Conservation (phyloP, 2,329 filamentous ascomycete species). For the Gaeumannomyces sp. region DNA sequence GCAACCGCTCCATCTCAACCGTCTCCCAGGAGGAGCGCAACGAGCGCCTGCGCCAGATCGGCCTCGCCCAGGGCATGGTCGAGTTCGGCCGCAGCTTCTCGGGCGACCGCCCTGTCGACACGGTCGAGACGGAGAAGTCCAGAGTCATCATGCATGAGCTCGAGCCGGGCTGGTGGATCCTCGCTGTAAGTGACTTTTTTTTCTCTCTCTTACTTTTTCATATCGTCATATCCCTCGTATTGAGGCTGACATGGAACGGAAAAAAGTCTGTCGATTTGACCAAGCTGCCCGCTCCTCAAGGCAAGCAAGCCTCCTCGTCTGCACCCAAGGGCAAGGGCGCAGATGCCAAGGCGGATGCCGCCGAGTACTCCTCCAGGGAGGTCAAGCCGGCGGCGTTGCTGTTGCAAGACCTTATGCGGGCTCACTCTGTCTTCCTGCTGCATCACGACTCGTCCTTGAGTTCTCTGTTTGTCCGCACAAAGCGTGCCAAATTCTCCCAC, state of each 20-base stretch:
- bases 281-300: conserved; percentile 21
- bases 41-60: conserved; percentile 84
- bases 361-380: conserved; percentile 85
- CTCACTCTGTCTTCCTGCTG: conserved; percentile 77
- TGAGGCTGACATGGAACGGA: neutral
- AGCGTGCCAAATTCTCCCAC: conserved; percentile 62
- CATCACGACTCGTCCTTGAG: conserved; percentile 76
- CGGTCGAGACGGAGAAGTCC: conserved; percentile 85
- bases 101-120: conserved; percentile 67
- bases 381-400: conserved; percentile 76
- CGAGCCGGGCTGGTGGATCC: conserved; percentile 90
- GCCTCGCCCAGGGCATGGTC: conserved; percentile 93
- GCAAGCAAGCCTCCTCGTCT: conserved; percentile 9
- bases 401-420: conserved; percentile 72
- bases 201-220: neutral
- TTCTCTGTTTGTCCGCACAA: conserved; percentile 59
- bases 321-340: conserved; percentile 7
- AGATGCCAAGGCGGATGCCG: conserved; percentile 29
- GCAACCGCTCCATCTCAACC: conserved; percentile 32
- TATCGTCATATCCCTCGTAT: neutral
- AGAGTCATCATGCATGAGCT: conserved; percentile 81
- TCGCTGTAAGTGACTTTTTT: conserved; percentile 59
- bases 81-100: conserved; percentile 88
- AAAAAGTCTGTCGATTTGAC: conserved; percentile 18
- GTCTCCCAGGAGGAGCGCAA: conserved; percentile 64